Evolutionary conservation across 768 basidiomycete species (phyloP).

Genomic region (Stropharia rugosoannulata): DNA sequence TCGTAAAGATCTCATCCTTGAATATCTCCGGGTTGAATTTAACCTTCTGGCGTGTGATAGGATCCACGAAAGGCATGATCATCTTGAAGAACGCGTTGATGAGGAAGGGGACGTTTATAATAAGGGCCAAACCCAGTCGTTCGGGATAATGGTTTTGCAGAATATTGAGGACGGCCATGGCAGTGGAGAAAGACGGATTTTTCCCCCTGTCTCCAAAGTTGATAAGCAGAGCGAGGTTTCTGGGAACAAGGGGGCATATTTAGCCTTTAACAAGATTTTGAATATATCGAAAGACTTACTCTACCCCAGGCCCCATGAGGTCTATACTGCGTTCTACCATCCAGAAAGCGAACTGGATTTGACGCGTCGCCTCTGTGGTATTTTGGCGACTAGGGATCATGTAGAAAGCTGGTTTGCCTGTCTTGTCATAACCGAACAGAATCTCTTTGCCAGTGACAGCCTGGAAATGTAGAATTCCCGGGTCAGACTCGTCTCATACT

Average conservation of each 20-base stretch:
- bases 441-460: constrained; percentile 83
- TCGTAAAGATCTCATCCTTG: constrained; percentile 64
- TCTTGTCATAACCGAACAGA: constrained; percentile 71
- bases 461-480: constrained; percentile 28
- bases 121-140: constrained; percentile 71
- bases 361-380: constrained; percentile 63
- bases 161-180: constrained; percentile 55
- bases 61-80: constrained; percentile 81
- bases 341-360: constrained; percentile 76
- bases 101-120: constrained; percentile 81
- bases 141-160: constrained; percentile 87
- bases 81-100: constrained; percentile 75
- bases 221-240: constrained; percentile 69
- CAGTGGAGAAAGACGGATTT: constrained; percentile 41
- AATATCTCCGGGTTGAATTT: constrained; percentile 72
- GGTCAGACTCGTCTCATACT: neutral
- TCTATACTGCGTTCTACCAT: constrained; percentile 75
- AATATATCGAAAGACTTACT: constrained; percentile 41
- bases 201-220: constrained; percentile 77
- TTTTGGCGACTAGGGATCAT: constrained; percentile 74
- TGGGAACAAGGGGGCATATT: constrained; percentile 22
- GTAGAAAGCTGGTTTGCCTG: constrained; percentile 67
- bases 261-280: neutral
- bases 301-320: constrained; percentile 78
- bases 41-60: constrained; percentile 73